Evolutionary conservation across 2,329 filamentous ascomycete species (phyloP).

Genomic region (Sphaerostilbella broomeana): DNA sequence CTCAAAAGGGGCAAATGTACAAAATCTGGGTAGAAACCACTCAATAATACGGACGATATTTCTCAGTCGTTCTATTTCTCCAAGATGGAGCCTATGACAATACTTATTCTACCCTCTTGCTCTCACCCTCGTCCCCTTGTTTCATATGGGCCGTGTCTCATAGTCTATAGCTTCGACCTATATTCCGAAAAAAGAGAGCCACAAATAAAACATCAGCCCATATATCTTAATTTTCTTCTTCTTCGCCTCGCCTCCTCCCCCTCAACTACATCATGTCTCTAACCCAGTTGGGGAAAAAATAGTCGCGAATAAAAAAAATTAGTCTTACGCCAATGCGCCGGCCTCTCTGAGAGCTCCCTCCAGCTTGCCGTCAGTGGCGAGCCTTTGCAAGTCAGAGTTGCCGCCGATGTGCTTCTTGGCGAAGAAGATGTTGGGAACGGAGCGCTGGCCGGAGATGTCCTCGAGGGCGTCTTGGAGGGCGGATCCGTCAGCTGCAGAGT

Average conservation of each 20-base stretch:
- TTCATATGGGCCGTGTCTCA: no score
- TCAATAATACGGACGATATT: not conserved
- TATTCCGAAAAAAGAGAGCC: slow-evolving; percentile 2
- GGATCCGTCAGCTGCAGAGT: slow-evolving; percentile 64
- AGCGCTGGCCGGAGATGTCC: slow-evolving; percentile 74
- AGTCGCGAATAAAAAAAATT: not conserved
- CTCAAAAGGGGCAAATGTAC: no score
- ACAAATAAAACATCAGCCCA: slow-evolving; percentile 11
- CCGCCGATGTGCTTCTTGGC: slow-evolving; percentile 86
- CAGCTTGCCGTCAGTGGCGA: slow-evolving; percentile 44
- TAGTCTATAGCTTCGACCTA: slow-evolving; percentile 2
- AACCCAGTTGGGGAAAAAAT: not conserved
- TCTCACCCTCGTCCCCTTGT: no score
- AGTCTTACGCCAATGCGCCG: slow-evolving; percentile 36
- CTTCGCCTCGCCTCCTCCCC: no score
- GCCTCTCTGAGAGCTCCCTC: slow-evolving; percentile 36
- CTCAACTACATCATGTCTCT: no score
- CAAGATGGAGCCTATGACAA: no score
- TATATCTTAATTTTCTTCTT: no score
- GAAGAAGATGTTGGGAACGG: slow-evolving; percentile 96
- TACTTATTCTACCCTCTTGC: no score
- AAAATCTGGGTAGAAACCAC: no score
- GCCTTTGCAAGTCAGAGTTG: slow-evolving; percentile 72
- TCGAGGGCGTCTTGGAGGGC: slow-evolving; percentile 78
- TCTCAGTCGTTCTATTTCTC: no score